These are phyloP conservation scores for Mycena leptocephala DNA, from an alignment of 768 basidiomycete genomes.

Conservation along the genomic window DNA sequence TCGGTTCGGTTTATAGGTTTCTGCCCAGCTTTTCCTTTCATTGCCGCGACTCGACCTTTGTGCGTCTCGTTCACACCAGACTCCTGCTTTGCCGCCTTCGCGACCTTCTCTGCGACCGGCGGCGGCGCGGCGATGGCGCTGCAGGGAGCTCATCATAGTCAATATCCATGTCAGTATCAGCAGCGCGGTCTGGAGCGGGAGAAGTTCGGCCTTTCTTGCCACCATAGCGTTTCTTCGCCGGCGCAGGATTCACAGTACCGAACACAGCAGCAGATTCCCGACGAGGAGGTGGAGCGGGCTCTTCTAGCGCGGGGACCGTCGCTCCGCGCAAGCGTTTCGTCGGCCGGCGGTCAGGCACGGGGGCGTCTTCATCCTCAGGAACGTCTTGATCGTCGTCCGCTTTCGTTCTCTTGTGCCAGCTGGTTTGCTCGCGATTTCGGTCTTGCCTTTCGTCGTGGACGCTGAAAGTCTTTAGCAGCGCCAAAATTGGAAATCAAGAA, in stretches of 20 bases:
- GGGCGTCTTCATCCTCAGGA: neutral
- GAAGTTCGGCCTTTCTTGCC: slow-evolving; percentile 52
- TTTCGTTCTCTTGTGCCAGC: slow-evolving; percentile 14
- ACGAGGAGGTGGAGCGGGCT: neutral
- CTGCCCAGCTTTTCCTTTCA: slow-evolving; percentile 49
- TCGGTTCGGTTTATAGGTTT: slow-evolving; percentile 29
- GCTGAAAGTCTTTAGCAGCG: neutral
- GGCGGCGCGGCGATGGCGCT: slow-evolving; percentile 13
- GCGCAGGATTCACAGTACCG: slow-evolving; percentile 22
- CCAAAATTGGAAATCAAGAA: neutral
- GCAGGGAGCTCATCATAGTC: slow-evolving; percentile 54
- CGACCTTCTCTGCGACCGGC: neutral
- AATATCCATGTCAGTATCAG: slow-evolving; percentile 35
- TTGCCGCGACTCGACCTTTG: slow-evolving; percentile 42
- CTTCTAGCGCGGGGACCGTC: neutral
- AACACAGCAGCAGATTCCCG: slow-evolving; percentile 21
- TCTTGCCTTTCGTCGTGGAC: neutral
- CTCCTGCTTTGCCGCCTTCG: slow-evolving; percentile 14
- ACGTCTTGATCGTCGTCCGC: slow-evolving; percentile 9
- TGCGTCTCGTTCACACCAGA: neutral
- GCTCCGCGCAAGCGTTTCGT: slow-evolving; percentile 26
- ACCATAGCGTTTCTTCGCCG: slow-evolving; percentile 46
- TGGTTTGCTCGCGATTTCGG: neutral
- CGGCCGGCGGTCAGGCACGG: slow-evolving; percentile 6
- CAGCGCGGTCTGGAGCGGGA: slow-evolving; percentile 31